phyloP scores from a whole-genome alignment of 2,329 filamentous ascomycete genomes.

The Colletotrichum abscissum region DNA sequence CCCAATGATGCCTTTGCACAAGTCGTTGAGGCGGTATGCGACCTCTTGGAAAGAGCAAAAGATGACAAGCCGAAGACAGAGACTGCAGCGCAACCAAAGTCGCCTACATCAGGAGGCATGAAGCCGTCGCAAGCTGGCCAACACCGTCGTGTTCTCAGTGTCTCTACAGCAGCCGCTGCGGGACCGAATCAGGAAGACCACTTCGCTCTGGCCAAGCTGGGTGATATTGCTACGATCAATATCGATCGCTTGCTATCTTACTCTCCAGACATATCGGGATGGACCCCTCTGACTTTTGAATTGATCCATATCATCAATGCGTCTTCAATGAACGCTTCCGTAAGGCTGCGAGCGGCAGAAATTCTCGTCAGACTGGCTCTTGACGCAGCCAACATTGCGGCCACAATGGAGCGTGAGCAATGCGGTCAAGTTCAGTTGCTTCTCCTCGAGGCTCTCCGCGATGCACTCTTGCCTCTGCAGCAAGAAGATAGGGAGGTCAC shows the following conservation, averaged over 20 bases:
- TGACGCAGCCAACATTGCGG: conserved; percentile 67
- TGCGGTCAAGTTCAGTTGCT: conserved; percentile 76
- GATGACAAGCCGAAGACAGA: conserved; percentile 43
- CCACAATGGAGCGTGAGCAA: conserved; percentile 60
- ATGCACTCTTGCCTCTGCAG: conserved; percentile 70
- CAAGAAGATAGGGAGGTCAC: conserved; percentile 62
- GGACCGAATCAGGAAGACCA: conserved; percentile 71
- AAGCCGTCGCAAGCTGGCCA: conserved; percentile 51
- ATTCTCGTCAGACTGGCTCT: conserved; percentile 70
- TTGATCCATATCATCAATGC: conserved; percentile 64
- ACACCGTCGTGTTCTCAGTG: conserved; percentile 59
- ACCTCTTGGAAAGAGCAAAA: conserved; percentile 65
- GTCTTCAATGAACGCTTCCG: conserved; percentile 58
- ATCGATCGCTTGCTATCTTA: conserved; percentile 78
- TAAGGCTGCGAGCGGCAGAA: conserved; percentile 71
- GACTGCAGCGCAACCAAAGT: conserved; percentile 48
- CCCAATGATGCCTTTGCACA: conserved; percentile 84
- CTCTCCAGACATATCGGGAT: conserved; percentile 77
- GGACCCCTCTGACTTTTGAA: conserved; percentile 73
- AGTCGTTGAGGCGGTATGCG: conserved; percentile 80
- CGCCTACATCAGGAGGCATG: conserved; percentile 45
- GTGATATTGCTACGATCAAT: conserved; percentile 79
- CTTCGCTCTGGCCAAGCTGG: conserved; percentile 78
- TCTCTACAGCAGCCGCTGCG: conserved; percentile 55
- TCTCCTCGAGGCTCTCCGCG: conserved; percentile 74